Conservation (phyloP, 306 rosid genomes). For the Quercus cerris region DNA sequence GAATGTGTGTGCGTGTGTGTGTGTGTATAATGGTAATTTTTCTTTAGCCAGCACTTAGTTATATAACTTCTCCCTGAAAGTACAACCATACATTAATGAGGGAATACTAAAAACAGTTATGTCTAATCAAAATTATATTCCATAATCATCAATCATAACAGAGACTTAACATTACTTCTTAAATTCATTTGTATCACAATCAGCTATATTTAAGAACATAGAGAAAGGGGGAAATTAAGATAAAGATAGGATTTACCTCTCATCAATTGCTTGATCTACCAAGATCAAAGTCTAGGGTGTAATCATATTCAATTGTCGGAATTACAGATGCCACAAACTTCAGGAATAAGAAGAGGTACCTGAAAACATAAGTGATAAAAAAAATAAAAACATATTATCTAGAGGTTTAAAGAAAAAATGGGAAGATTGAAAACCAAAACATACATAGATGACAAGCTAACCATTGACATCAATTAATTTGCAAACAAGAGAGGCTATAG, state of each 20-base stretch:
- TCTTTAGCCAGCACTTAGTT: no score
- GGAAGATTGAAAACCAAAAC: background rate
- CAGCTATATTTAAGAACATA: no score
- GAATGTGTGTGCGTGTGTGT: no score
- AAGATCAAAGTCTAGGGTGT: slow-evolving; percentile 96
- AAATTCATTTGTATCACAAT: no score
- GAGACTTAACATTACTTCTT: no score
- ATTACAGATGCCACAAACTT: slow-evolving; percentile 96
- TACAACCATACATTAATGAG: no score
- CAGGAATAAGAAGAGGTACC: slow-evolving; percentile 94
- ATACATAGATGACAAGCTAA: background rate
- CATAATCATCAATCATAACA: no score
- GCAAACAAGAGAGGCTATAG: background rate
- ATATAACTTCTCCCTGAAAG: no score
- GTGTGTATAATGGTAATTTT: no score
- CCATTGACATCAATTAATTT: background rate
- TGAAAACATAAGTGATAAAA: slow-evolving; percentile 11
- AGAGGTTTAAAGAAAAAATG: background rate
- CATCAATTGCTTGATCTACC: slow-evolving; percentile 79
- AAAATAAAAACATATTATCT: background rate
- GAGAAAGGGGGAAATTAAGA: background rate
- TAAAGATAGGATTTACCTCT: slow-evolving; percentile 24
- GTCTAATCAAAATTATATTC: no score
- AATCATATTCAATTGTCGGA: slow-evolving; percentile 94
- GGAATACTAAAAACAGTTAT: no score